These are phyloP conservation scores for Tulasnella sp. DNA, from an alignment of 768 basidiomycete species.

Conservation along the genomic window DNA sequence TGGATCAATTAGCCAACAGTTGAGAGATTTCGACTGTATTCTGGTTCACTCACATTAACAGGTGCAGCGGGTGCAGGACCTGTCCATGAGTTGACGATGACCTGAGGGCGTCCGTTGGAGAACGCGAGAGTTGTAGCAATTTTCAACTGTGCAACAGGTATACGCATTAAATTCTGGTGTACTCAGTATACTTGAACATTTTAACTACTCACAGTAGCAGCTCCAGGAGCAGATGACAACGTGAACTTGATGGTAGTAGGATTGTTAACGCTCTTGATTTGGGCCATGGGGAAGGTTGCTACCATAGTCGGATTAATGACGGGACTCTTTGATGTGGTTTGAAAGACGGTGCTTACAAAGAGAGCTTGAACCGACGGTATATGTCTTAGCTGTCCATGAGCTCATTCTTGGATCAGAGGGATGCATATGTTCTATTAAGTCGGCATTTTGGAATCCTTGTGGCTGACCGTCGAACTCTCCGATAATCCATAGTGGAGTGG, in stretches of 20 bases:
- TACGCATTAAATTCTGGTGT: no score
- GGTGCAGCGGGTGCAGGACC: conserved; percentile 30
- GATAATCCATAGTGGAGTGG: conserved; percentile 10
- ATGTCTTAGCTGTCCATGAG: neutral
- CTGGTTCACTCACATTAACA: conserved; percentile 17
- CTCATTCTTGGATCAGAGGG: conserved; percentile 12
- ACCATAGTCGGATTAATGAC: neutral
- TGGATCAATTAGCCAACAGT: neutral
- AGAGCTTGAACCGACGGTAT: conserved; percentile 1
- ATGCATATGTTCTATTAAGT: conserved; percentile 9
- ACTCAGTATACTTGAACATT: no score
- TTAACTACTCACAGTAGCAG: neutral
- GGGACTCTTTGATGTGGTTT: no score
- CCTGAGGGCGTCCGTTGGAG: conserved; percentile 35
- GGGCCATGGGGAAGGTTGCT: conserved; percentile 36
- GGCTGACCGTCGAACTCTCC: conserved; percentile 11
- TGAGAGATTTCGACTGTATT: neutral
- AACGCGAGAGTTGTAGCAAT: conserved; percentile 34
- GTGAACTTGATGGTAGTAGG: conserved; percentile 25
- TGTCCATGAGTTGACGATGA: conserved; percentile 35
- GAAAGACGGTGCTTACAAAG: no score
- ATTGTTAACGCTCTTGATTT: conserved; percentile 36
- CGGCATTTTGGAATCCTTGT: conserved; percentile 31
- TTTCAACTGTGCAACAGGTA: neutral
- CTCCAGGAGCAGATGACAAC: neutral